These are phyloP conservation scores for Glycyrrhiza uralensis DNA, from an alignment of 306 rosid species.

Conservation along the genomic window DNA sequence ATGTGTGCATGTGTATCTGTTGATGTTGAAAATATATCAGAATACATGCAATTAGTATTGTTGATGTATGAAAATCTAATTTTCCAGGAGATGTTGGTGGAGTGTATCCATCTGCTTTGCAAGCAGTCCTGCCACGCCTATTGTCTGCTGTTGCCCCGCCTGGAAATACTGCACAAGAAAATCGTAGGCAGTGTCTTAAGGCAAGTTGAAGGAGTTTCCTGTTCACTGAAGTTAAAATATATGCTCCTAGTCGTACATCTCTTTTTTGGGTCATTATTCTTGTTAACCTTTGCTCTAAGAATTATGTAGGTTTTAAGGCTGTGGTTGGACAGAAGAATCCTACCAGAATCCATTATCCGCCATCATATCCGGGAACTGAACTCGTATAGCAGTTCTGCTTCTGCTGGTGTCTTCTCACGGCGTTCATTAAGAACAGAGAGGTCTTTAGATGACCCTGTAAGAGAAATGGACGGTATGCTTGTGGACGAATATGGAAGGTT, in stretches of 20 bases:
- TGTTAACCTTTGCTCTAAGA: constrained; percentile 23
- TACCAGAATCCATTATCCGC: constrained; percentile 67
- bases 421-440: constrained; percentile 93
- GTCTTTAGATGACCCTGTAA: constrained; percentile 89
- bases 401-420: constrained; percentile 63
- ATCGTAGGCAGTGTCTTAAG: constrained; percentile 96
- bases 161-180: constrained; percentile 71
- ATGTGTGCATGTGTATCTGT: constrained; percentile 3
- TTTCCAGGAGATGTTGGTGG: constrained; percentile 73
- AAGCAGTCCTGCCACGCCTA: constrained; percentile 71
- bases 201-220: constrained; percentile 42
- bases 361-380: constrained; percentile 84
- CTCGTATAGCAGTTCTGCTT: constrained; percentile 43
- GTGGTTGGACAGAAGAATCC: constrained; percentile 83
- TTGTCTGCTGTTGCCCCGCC: constrained; percentile 94
- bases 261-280: constrained; percentile 12
- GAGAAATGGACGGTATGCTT: constrained; percentile 99
- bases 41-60: background rate
- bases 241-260: background rate
- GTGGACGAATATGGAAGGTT: constrained; percentile 99
- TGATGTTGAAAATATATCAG: constrained; percentile 15
- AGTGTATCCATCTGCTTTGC: constrained; percentile 65
- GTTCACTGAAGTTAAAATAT: background rate
- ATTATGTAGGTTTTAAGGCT: constrained; percentile 74
- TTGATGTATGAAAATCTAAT: constrained; percentile 21